These are phyloP conservation scores for Globisporangium canariense DNA, from an alignment of 352 stramenopile genomes.

Conservation along the genomic window DNA sequence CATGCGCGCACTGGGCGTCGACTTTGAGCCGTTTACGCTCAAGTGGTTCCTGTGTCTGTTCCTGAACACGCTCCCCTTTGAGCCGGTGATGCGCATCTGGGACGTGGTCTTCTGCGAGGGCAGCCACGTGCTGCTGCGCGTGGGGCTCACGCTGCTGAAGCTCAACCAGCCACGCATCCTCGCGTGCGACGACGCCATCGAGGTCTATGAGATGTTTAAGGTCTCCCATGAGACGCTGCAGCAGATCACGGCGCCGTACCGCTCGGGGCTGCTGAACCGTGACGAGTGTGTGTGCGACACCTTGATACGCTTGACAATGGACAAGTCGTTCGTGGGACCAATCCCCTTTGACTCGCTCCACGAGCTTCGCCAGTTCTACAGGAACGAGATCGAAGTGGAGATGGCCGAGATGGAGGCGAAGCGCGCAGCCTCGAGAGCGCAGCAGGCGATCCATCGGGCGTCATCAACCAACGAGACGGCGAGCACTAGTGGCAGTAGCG, in stretches of 20 bases:
- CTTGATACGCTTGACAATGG: constrained; percentile 69
- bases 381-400: constrained; percentile 56
- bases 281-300: constrained; percentile 85
- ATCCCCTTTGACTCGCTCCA: constrained; percentile 78
- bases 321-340: constrained; percentile 73
- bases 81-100: constrained; percentile 88
- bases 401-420: constrained; percentile 36
- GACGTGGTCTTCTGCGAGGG: constrained; percentile 90
- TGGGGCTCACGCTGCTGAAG: constrained; percentile 85
- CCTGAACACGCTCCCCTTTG: constrained; percentile 89
- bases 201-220: constrained; percentile 85
- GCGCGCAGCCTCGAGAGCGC: constrained; percentile 14
- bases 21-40: constrained; percentile 88
- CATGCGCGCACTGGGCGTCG: constrained; percentile 67
- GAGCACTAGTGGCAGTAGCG: constrained; percentile 18
- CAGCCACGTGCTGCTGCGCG: constrained; percentile 83
- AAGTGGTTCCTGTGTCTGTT: constrained; percentile 94
- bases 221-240: constrained; percentile 60
- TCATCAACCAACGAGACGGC: neutral
- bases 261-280: constrained; percentile 57
- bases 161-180: constrained; percentile 67
- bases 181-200: constrained; percentile 66
- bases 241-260: constrained; percentile 54
- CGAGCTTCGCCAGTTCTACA: constrained; percentile 64
- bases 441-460: neutral